phyloP scores from a whole-genome alignment of 208 protist genomes.

The Acanthamoeba royreba region DNA sequence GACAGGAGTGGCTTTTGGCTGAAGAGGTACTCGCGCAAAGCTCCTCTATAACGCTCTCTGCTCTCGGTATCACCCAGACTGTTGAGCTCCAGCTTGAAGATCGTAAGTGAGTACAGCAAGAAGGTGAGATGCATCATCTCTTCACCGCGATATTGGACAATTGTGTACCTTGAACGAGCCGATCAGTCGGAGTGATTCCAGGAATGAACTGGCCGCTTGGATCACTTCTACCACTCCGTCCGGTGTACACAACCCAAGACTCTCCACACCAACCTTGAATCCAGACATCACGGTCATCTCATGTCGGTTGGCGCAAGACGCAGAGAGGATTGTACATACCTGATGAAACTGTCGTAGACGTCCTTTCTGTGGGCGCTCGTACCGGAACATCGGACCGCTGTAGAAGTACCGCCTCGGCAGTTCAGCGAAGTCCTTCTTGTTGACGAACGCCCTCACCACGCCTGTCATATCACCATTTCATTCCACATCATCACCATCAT shows the following conservation, averaged over 20 bases:
- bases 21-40: conserved; percentile 48
- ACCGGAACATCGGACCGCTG: conserved; percentile 72
- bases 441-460: conserved; percentile 54
- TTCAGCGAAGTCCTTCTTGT: neutral
- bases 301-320: no score
- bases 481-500: no score
- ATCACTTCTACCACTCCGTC: conserved; percentile 57
- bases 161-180: neutral
- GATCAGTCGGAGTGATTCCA: neutral
- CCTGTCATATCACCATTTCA: neutral
- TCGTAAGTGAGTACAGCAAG: neutral
- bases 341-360: conserved; percentile 70
- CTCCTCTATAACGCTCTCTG: conserved; percentile 39
- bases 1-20: neutral
- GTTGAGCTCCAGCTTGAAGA: conserved; percentile 57
- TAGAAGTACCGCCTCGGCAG: conserved; percentile 63
- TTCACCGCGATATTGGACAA: no score
- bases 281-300: no score
- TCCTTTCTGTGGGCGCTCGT: conserved; percentile 73
- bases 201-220: conserved; percentile 45
- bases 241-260: conserved; percentile 39
- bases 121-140: neutral
- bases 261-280: conserved; percentile 32
- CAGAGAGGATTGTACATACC: neutral
- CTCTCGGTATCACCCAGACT: conserved; percentile 60